phyloP scores from a whole-genome alignment of 2,329 filamentous ascomycete genomes.

The Colletotrichum camelliae region DNA sequence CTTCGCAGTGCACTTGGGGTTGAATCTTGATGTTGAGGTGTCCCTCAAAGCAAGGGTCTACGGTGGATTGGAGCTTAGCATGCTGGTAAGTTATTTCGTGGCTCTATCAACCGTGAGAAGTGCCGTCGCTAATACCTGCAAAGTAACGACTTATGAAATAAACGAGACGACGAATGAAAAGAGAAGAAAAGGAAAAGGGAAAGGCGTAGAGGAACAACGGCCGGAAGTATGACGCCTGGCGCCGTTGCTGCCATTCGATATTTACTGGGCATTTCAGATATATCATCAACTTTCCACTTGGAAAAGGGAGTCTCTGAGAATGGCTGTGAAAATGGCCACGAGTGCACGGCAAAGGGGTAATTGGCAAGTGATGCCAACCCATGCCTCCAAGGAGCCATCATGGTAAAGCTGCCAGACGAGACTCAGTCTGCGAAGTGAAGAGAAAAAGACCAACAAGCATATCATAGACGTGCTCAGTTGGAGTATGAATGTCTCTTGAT shows the following conservation, averaged over 20 bases:
- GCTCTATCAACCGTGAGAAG: not conserved
- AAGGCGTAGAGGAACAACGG: not conserved
- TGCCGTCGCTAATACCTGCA: not conserved
- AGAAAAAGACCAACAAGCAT: not conserved
- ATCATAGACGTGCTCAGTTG: not conserved
- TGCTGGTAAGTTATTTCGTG: not conserved
- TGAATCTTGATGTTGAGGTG: slow-evolving; percentile 13
- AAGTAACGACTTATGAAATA: not conserved
- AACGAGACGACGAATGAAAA: not conserved
- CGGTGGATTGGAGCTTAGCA: slow-evolving; percentile 6
- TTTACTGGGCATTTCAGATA: too few relatives aligned
- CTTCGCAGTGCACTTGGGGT: not conserved
- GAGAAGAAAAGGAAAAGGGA: not conserved
- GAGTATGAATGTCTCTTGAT: not conserved
- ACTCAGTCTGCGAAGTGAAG: not conserved
- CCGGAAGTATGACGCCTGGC: too few relatives aligned
- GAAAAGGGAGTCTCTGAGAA: not conserved
- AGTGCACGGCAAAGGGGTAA: not conserved
- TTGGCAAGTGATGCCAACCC: not conserved
- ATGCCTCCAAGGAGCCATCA: too few relatives aligned
- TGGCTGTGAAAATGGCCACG: not conserved
- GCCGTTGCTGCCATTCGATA: too few relatives aligned
- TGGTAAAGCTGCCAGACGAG: not conserved
- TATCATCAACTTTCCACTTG: not conserved
- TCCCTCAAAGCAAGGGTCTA: slow-evolving; percentile 3